phyloP scores from a whole-genome alignment of 2,329 filamentous ascomycete species.

The Colletotrichum tabaci region DNA sequence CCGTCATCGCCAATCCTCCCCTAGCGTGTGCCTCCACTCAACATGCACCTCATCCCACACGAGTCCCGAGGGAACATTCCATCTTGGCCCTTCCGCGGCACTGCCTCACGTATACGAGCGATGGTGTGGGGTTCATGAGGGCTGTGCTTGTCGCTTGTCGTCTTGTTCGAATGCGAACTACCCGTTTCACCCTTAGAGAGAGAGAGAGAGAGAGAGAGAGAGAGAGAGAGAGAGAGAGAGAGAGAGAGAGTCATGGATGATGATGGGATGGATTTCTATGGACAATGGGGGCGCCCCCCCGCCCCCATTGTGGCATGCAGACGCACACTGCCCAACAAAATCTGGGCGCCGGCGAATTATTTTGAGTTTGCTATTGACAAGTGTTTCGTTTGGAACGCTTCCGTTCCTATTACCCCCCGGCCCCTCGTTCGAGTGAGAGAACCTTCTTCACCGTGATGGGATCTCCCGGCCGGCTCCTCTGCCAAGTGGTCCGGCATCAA shows the following conservation, averaged over 20 bases:
- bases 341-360: neutral
- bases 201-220: no score
- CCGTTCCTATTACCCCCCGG: constrained; percentile 9
- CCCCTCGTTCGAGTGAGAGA: constrained; percentile 12
- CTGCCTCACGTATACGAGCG: constrained; percentile 35
- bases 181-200: no score
- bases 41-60: constrained; percentile 14
- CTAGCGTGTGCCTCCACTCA: neutral
- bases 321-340: neutral
- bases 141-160: neutral
- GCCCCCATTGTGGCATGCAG: constrained; percentile 1
- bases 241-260: no score
- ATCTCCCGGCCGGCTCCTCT: constrained; percentile 17
- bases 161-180: constrained; percentile 15
- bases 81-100: constrained; percentile 1
- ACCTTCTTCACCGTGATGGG: constrained; percentile 9
- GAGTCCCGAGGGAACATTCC: constrained; percentile 9
- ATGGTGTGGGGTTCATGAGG: constrained; percentile 17
- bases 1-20: constrained; percentile 22
- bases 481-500: neutral
- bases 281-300: no score
- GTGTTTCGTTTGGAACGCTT: constrained; percentile 37
- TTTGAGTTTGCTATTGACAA: constrained; percentile 38
- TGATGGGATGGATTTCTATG: no score
- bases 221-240: no score